phyloP scores from a whole-genome alignment of 805 yeast species.

The Wilhelminamyces savonicus region DNA sequence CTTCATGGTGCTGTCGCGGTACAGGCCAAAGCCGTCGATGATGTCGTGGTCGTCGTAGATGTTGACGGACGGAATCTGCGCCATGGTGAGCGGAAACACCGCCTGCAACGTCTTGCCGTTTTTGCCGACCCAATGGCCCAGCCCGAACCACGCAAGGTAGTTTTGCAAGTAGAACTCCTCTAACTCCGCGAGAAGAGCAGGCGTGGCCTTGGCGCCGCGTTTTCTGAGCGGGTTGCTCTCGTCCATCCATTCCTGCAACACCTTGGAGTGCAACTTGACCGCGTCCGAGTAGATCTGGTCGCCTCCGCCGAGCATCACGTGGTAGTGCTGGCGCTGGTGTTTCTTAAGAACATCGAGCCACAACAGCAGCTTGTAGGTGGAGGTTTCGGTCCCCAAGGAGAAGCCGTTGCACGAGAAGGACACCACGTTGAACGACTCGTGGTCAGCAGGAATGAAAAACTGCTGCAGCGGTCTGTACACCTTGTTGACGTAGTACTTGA shows the following conservation, averaged over 20 bases:
- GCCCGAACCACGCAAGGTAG: conserved; percentile 85
- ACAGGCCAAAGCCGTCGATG: conserved; percentile 94
- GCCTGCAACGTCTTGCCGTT: conserved; percentile 61
- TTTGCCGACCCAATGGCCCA: conserved; percentile 75
- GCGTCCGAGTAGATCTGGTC: conserved; percentile 91
- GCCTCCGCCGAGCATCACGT: conserved; percentile 97
- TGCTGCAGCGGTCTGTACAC: conserved; percentile 16
- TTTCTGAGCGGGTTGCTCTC: conserved; percentile 46
- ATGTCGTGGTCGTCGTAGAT: conserved; percentile 94
- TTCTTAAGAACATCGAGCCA: conserved; percentile 81
- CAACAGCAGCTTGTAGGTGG: conserved; percentile 61
- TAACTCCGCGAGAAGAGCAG: conserved; percentile 48
- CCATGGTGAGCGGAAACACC: conserved; percentile 66
- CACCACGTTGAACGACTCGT: conserved; percentile 72
- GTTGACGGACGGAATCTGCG: conserved; percentile 80
- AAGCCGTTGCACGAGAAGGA: conserved; percentile 91
- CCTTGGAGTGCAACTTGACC: conserved; percentile 51
- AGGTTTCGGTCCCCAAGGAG: conserved; percentile 65
- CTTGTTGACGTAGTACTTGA: conserved; percentile 56
- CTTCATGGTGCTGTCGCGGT: conserved; percentile 67
- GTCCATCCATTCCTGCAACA: conserved; percentile 57
- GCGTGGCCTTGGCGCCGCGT: conserved; percentile 30
- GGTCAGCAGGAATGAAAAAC: conserved; percentile 61
- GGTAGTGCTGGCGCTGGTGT: conserved; percentile 60
- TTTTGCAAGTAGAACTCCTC: conserved; percentile 63